Evolutionary conservation across 805 yeast species (phyloP), one percentile per base, ranked within the genome.

Genomic region (Candida tibetensis): DNA sequence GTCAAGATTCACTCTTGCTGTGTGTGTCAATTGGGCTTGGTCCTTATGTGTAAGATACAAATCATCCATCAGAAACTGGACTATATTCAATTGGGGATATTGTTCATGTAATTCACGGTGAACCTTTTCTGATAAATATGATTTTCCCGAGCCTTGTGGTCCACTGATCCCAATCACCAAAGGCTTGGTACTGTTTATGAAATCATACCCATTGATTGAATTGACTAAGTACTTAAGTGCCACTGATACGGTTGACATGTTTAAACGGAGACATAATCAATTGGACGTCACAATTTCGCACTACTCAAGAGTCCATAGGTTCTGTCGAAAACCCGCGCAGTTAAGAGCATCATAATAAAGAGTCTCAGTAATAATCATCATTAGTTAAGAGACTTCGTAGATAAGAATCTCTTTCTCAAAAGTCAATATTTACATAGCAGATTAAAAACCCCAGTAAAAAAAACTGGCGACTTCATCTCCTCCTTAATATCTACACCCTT

Each of bases 111-210:
- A 49, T 31, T 62, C 47, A 1, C 45, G 32, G 2, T 58, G 52
- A 4, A 83, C 49, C 27, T 67, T 58, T 1, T 57, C 52, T 0
- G 86, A 71, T 2, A 80, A 60, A 42, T 68, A 81, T 3, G 86
- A 73, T 56, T 85, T 85, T 0, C 95, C 95, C 2, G 85, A 78
- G 0, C 95, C 95, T 55, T 85, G 95, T 1, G 90, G 87, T 0
- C 88, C 89, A 37, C 79, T 74, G 2, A 82, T 54, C 28, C 78
- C 86, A 19, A 74, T 58, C 13, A 83, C 62, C 5, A 82, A 46
- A 1, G 83, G 80, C 32, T 45, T 53, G 16, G 36, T 15, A 6
- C 28, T 28, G 5, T 13, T 12, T 45, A 58, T 26, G 42, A 58
- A 42, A 25, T 52, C 44, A 55, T 66, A 54, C 1, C 32, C 15